These are phyloP conservation scores for Seiridium cupressi DNA, from an alignment of 2,329 filamentous ascomycete genomes.

Conservation along the genomic window DNA sequence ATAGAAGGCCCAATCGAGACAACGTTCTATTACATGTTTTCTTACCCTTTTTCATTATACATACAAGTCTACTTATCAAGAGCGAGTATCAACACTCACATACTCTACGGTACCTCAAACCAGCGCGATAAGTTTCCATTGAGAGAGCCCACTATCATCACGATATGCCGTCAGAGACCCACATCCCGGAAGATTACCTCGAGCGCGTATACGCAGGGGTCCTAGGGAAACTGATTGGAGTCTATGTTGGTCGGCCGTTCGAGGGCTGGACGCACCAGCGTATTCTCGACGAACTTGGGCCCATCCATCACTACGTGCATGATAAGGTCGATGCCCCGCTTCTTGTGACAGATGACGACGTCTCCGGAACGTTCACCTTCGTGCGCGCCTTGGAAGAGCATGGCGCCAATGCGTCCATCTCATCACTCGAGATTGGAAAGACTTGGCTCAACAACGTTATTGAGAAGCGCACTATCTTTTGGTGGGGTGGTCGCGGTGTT, in stretches of 20 bases:
- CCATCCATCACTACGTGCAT: conserved; percentile 31
- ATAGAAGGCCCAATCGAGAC: too few species aligned
- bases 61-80: too few species aligned
- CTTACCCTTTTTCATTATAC: too few species aligned
- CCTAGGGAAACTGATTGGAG: conserved; percentile 35
- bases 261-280: conserved; percentile 34
- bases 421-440: conserved; percentile 21
- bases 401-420: conserved; percentile 11
- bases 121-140: too few species aligned
- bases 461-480: conserved; percentile 29
- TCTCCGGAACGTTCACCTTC: conserved; percentile 34
- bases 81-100: too few species aligned
- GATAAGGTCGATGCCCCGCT: conserved; percentile 22
- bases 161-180: not conserved
- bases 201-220: conserved; percentile 35
- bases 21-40: too few species aligned
- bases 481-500: conserved; percentile 36
- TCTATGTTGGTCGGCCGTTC: conserved; percentile 35
- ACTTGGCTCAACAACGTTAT: conserved; percentile 32
- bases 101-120: too few species aligned
- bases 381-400: conserved; percentile 33
- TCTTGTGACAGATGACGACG: conserved; percentile 31
- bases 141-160: too few species aligned
- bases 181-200: conserved; percentile 24
- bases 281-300: conserved; percentile 28